Evolutionary conservation across 1,284 basidiomycete species (phyloP), one percentile per base, ranked within the genome.

Genomic region (Neotropicomus parvogracilis): DNA sequence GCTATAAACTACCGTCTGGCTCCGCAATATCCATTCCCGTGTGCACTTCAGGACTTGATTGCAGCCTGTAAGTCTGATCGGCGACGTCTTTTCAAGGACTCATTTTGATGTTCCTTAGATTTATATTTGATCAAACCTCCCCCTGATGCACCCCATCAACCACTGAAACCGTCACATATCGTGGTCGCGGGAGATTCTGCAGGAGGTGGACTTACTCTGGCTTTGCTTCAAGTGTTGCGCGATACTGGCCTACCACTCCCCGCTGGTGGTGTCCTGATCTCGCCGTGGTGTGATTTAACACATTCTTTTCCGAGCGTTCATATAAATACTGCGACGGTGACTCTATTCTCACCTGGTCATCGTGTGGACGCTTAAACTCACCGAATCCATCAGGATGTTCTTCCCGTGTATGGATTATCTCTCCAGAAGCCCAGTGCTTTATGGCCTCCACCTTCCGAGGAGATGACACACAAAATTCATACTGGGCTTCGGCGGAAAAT

Each of bases 21-120:
- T 11, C 94, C 94, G 0, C 93, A 97, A 68, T 97, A 95, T 57
- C 95, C 95, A 0, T 99, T 97, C 69, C 95, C 95, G 0, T 98
- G 95, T 59, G 92, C 88, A 0, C 70, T 98, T 13, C 91, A 95
- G 62, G 94, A 97, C 66, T 73, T 84, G 40, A 62, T 97, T 10
- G 88, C 93, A 1, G 85, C 91, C 6, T 97, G 88, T 85, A 59
- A 52, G 78, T 65, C 11, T 28, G 16, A 31, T 20, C 27, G 14
- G 17, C 3, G 2, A 10, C 24, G 27, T 36, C 36, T 35, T 28
- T 31, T 3, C 34, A 40, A 14, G 2, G 10, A 28, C 40, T 48
- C 27, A 53, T 41, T 16, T 38, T 19, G 35, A 14, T 32, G 28
- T 20, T 19, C 26, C 9, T 35, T 46, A 79, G 79, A 80, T 50